Evolutionary conservation across 495 filamentous ascomycete species (phyloP), one percentile per base, ranked within the genome.

Genomic region (Terfezia claveryi): DNA sequence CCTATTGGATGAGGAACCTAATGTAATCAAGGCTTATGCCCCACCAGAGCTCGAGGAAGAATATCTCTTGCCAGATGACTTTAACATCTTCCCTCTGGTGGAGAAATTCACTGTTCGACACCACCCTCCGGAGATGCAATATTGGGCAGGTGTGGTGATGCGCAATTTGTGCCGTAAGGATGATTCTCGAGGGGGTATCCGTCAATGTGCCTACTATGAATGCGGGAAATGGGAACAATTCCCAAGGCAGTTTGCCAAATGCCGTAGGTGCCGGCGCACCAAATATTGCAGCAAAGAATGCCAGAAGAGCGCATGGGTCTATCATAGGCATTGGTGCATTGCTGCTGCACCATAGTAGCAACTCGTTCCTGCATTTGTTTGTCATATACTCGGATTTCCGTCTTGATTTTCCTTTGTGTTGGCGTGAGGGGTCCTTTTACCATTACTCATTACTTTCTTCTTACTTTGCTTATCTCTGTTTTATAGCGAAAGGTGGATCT

Each of bases 271-370:
- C 70, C 81, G 91, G 59, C 81, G 91, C 58, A 98, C 91, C 59
- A 98, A 98, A 67, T 98, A 98, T 71, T 98, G 91, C 80, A 94
- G 87, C 76, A 98, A 98, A 70, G 91, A 95, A 64, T 98, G 91
- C 70, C 91, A 98, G 69, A 96, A 98, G 73, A 87, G 85, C 59
- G 91, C 91, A 9, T 98, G 91, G 91, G 85, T 91, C 11, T 94
- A 85, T 68, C 91, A 98, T 64, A 80, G 91, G 49, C 89, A 95
- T 69, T 98, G 91, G 91, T 98, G 91, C 68, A 81, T 86, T 49
- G 84, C 84, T 52, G 83, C 87, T 27, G 14, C 12, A 8, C 41
- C 41, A 9, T 46, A 46, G 17, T 14, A 46, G 41, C 41, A 46
- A 14, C 17, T 14, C 17, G 14, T 46, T 14, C 41, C 41, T 9